Evolutionary conservation across 495 filamentous ascomycete genomes (phyloP).

Genomic region (Penicillium steckii): DNA sequence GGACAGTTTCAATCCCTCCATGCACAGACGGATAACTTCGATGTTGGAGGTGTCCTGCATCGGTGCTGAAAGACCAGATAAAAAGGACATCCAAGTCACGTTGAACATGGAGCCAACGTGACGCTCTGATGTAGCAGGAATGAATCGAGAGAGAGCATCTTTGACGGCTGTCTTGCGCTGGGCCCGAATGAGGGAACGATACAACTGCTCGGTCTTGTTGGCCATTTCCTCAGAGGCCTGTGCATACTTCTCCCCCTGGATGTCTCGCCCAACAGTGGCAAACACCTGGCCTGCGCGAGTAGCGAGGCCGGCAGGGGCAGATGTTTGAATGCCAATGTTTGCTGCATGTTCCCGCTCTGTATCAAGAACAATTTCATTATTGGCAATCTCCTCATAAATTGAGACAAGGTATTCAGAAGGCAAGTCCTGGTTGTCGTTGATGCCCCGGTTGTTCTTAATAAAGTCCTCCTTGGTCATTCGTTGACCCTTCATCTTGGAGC

Average conservation of each 20-base stretch:
- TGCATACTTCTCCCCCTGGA: conserved; percentile 89
- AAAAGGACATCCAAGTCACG: conserved; percentile 98
- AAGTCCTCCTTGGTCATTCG: conserved; percentile 97
- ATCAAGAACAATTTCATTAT: conserved; percentile 91
- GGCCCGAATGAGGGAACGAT: conserved; percentile 82
- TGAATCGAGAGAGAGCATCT: conserved; percentile 70
- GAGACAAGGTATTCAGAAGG: conserved; percentile 86
- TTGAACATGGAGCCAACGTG: conserved; percentile 99
- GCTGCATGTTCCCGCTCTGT: conserved; percentile 87
- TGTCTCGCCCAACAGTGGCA: conserved; percentile 83
- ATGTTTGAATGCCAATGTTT: conserved; percentile 59
- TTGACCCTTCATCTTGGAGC: conserved; percentile 70
- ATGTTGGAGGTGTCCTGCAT: conserved; percentile 90
- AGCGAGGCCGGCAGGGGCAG: conserved; percentile 65
- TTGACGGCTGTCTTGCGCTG: conserved; percentile 76
- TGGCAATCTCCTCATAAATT: conserved; percentile 89
- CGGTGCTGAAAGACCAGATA: conserved; percentile 86
- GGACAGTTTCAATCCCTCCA: conserved; percentile 92
- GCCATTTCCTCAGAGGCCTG: conserved; percentile 96
- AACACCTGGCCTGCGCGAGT: conserved; percentile 87
- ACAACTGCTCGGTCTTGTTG: conserved; percentile 82
- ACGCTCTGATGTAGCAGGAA: conserved; percentile 86
- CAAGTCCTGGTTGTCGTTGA: conserved; percentile 93
- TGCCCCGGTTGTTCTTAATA: conserved; percentile 97
- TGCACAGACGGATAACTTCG: conserved; percentile 83